Conservation (phyloP, 805 yeast species). For the Candida parachauliodes region DNA sequence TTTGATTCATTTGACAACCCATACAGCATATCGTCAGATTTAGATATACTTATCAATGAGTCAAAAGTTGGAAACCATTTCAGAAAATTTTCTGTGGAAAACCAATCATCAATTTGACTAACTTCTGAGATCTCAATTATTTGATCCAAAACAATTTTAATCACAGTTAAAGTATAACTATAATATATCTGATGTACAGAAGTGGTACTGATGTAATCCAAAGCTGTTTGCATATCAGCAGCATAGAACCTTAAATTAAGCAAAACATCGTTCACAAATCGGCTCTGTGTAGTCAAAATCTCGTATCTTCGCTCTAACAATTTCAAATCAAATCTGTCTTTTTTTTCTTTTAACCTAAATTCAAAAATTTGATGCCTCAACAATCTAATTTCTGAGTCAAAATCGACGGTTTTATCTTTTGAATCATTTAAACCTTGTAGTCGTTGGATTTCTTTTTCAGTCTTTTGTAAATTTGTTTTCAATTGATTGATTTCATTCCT, state of each 20-base stretch:
- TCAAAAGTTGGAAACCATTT: not conserved
- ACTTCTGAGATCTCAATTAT: too few species aligned
- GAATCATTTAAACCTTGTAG: constrained; percentile 11
- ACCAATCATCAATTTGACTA: too few species aligned
- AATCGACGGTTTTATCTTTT: not conserved
- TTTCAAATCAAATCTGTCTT: constrained; percentile 4
- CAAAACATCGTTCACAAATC: too few species aligned
- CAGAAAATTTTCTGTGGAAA: not conserved
- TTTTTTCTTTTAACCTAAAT: not conserved
- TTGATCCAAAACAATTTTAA: constrained; percentile 1
- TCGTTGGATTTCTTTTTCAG: constrained; percentile 14
- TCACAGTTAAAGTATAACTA: not conserved
- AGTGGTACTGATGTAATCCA: not conserved
- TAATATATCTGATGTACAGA: not conserved
- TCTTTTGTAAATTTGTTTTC: constrained; percentile 13
- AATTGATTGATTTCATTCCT: constrained; percentile 30
- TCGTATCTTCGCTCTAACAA: too few species aligned
- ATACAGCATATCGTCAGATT: not conserved
- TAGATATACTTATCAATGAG: not conserved
- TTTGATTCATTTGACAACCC: not conserved
- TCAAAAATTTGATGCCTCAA: constrained; percentile 2
- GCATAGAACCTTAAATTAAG: constrained; percentile 1
- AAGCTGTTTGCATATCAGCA: not conserved
- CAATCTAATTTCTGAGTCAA: not conserved
- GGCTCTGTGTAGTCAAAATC: too few species aligned